Conservation (phyloP, 768 basidiomycete species). For the Galerina marginata region DNA sequence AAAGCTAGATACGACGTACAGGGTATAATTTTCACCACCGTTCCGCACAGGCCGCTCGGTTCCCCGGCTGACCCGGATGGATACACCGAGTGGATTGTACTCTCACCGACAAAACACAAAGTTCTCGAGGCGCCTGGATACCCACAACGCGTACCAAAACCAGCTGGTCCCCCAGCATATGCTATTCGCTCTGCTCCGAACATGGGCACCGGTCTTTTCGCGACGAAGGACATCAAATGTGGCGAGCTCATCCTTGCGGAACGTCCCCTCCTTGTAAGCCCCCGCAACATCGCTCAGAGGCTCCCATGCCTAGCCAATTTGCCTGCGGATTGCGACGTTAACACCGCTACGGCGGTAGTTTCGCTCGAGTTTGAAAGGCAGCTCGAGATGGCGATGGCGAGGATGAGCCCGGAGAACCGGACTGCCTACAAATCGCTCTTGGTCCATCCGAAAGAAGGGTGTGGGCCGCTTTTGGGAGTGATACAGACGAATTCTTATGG, state of each 20-base stretch:
- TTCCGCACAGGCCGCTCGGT: constrained; percentile 1
- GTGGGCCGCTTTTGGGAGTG: constrained; percentile 37
- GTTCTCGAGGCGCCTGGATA: neutral
- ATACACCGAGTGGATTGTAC: constrained; percentile 9
- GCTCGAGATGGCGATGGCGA: neutral
- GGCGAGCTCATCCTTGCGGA: constrained; percentile 43
- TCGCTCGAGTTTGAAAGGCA: neutral
- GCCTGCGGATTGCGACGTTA: neutral
- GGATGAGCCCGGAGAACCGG: constrained; percentile 30
- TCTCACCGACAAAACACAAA: constrained; percentile 1
- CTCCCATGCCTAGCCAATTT: neutral
- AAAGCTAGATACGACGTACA: constrained; percentile 2
- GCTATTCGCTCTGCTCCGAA: neutral
- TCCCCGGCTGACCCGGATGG: constrained; percentile 7
- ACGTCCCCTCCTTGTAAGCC: constrained; percentile 40
- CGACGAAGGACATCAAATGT: constrained; percentile 28
- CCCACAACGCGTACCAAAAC: neutral
- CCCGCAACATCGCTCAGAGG: neutral
- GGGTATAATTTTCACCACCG: constrained; percentile 8
- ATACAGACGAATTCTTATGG: constrained; percentile 39
- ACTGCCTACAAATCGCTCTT: constrained; percentile 34
- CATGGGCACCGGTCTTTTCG: constrained; percentile 24
- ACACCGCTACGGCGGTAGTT: neutral
- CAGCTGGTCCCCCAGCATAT: neutral
- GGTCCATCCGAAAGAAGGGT: constrained; percentile 38